Conservation (phyloP, 2,329 filamentous ascomycete genomes). For the Ophiostoma australiae region DNA sequence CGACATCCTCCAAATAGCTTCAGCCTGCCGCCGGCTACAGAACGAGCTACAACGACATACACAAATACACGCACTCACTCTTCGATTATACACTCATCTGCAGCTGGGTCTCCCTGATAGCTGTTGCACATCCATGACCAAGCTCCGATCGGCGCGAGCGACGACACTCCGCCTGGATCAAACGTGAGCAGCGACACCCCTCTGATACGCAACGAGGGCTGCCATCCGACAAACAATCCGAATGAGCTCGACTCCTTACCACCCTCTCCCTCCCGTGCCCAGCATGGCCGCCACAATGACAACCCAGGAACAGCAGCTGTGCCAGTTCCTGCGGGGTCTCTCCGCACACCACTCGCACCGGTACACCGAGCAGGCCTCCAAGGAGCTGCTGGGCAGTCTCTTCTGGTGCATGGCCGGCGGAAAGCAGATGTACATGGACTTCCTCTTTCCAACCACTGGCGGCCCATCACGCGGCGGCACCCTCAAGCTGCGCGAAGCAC, state of each 20-base stretch:
- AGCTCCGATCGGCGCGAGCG: constrained; percentile 19
- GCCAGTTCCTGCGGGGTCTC: constrained; percentile 72
- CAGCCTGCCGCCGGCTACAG: constrained; percentile 5
- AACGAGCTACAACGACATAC: neutral
- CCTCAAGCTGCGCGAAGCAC: constrained; percentile 78
- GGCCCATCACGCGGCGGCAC: constrained; percentile 57
- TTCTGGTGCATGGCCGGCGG: constrained; percentile 83
- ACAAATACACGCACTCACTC: neutral
- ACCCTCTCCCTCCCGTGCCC: neutral
- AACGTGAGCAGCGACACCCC: neutral
- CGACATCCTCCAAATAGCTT: constrained; percentile 8
- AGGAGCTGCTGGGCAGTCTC: constrained; percentile 69
- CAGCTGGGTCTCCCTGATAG: neutral
- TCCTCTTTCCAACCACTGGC: constrained; percentile 70
- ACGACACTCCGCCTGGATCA: constrained; percentile 13
- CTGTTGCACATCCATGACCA: constrained; percentile 12
- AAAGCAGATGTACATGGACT: constrained; percentile 65
- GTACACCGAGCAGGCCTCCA: constrained; percentile 66
- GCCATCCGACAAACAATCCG: neutral
- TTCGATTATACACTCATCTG: neutral
- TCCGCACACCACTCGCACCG: constrained; percentile 69
- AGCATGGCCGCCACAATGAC: constrained; percentile 41
- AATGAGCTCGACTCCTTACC: constrained; percentile 10
- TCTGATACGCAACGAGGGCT: neutral
- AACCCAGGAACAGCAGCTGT: constrained; percentile 75